Evolutionary conservation across 2,329 filamentous ascomycete species (phyloP), one percentile per base, ranked within the genome.

Genomic region (Pseudogymnoascus sp.): DNA sequence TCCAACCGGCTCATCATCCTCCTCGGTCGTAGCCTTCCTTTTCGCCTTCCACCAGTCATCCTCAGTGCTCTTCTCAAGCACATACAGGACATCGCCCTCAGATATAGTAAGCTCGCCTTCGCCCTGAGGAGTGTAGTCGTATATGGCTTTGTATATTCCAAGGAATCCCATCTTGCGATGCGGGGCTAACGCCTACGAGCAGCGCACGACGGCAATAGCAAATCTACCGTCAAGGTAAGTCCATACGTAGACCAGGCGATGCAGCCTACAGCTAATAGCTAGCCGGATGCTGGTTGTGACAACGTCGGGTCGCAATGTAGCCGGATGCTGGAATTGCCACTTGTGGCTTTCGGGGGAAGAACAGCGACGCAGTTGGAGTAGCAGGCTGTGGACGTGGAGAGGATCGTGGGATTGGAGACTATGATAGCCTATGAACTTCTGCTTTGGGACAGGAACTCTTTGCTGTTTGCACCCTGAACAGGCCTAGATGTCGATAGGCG

Each of bases 61-160:
- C 14, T 85, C 80, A n/a, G 71, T 70, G 65, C 81, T 85, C 78
- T 88, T 89, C 71, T 90, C 87, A 64, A 90, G 77, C 64, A 97
- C 82, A 76, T 93, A 97, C 65, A 97, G 85, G 66, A 97, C 75
- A 77, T 97, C 93, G 64, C 92, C 92, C 72, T 97, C 93, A 63
- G 78, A 80, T 71, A 97, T 89, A 67, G 88, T 83, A 65, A 97
- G 83, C 83, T 97, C 93, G 68, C 89, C 89, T 71, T 91, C 88
- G 70, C 86, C 87, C 76, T 96, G 91, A 66, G 93, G 91, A 74
- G 83, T 82, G 80, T 97, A 97, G 79, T 96, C 92, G 81, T 96
- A 97, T 72, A 96, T 73, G 72, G 93, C 93, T 74, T 86, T 89
- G 80, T 91, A 96, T 69, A 97, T 87, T 71, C 91, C 93, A 72